Evolutionary conservation across 345 rosid species (phyloP).

Genomic region (Mallotus nudiflorus): DNA sequence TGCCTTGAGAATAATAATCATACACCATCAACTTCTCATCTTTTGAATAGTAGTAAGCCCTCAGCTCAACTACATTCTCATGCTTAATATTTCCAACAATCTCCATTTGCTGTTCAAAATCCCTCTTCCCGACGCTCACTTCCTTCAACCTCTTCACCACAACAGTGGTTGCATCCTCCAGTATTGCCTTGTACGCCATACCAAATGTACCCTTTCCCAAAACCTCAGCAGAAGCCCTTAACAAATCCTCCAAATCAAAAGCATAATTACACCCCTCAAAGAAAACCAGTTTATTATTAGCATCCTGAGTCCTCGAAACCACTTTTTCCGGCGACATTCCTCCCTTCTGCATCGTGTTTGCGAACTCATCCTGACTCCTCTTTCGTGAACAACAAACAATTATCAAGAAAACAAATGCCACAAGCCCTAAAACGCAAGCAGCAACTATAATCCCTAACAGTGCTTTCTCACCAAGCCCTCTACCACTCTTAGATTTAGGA

Average conservation of each 20-base stretch:
- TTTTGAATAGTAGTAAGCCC: constrained; percentile 86
- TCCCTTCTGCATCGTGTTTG: constrained; percentile 61
- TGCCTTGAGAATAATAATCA: constrained; percentile 67
- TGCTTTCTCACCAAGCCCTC: constrained; percentile 51
- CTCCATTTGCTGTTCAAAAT: constrained; percentile 96
- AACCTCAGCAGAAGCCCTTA: constrained; percentile 99
- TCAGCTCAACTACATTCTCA: constrained; percentile 75
- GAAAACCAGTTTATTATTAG: constrained; percentile 74
- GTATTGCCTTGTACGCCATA: constrained; percentile 79
- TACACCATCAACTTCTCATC: constrained; percentile 87
- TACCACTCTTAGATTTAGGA: constrained; percentile 28
- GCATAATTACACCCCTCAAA: constrained; percentile 90
- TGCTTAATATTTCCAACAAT: constrained; percentile 72
- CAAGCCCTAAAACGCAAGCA: constrained; percentile 43
- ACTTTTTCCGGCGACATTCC: constrained; percentile 85
- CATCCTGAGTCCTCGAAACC: constrained; percentile 76
- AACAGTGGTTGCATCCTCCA: constrained; percentile 77
- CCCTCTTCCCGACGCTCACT: constrained; percentile 73
- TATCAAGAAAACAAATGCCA: constrained; percentile 47
- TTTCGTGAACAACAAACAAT: constrained; percentile 56
- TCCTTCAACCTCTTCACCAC: constrained; percentile 88
- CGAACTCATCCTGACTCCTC: constrained; percentile 39
- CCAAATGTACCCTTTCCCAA: constrained; percentile 96
- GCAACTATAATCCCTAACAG: constrained; percentile 50
- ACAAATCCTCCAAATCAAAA: constrained; percentile 91